Conservation (phyloP, 768 basidiomycete genomes). For the Rickenella mellea region DNA sequence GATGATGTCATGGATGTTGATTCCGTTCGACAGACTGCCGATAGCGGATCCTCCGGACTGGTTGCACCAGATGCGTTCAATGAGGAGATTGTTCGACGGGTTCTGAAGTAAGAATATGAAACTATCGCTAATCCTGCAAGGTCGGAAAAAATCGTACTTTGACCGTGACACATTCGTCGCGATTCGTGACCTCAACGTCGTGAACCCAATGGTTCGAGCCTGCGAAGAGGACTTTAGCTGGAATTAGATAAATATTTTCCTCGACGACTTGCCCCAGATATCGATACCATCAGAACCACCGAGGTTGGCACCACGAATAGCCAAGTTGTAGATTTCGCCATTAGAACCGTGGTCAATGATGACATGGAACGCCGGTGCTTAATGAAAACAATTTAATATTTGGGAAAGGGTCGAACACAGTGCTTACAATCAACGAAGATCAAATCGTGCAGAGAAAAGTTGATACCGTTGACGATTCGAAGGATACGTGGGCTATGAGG, state of each 20-base stretch:
- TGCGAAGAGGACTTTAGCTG: neutral
- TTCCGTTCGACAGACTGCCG: constrained; percentile 17
- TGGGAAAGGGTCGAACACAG: neutral
- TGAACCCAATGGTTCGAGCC: constrained; percentile 22
- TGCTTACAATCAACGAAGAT: constrained; percentile 18
- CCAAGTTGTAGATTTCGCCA: constrained; percentile 22
- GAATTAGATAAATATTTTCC: neutral
- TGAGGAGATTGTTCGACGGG: constrained; percentile 17
- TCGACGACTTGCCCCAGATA: constrained; percentile 12
- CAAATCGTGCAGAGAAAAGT: constrained; percentile 21
- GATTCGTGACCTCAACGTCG: constrained; percentile 22
- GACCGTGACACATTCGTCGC: constrained; percentile 23
- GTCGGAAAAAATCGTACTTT: too few relatives aligned
- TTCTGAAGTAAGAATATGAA: too few relatives aligned
- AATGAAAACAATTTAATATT: neutral
- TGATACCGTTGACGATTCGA: constrained; percentile 17
- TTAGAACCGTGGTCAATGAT: constrained; percentile 17
- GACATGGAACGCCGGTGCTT: constrained; percentile 21
- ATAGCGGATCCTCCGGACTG: constrained; percentile 21
- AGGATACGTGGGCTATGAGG: constrained; percentile 15
- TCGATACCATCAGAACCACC: constrained; percentile 22
- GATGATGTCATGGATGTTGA: constrained; percentile 15
- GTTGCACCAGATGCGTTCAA: constrained; percentile 25
- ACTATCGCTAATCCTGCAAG: too few relatives aligned
- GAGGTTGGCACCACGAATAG: constrained; percentile 18